Conservation (phyloP, 768 basidiomycete species). For the Hydnomerulius pinastri region DNA sequence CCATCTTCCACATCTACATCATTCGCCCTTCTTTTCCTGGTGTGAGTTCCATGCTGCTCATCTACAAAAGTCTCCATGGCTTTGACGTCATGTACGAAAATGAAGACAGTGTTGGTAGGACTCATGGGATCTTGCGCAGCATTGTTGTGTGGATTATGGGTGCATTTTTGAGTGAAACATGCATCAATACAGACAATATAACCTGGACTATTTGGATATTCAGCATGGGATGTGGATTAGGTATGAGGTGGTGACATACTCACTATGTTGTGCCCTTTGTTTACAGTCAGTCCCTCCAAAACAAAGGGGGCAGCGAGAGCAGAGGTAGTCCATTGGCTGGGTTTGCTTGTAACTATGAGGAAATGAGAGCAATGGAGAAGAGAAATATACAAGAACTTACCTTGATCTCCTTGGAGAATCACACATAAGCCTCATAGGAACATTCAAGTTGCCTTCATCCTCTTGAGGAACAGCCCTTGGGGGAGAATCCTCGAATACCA, state of each 20-base stretch:
- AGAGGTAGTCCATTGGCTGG: no score
- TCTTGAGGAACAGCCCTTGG: no score
- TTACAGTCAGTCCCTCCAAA: not conserved
- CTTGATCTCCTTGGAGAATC: no score
- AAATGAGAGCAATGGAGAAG: no score
- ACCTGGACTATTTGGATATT: slow-evolving; percentile 17
- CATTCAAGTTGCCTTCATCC: no score
- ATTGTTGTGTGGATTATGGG: slow-evolving; percentile 10
- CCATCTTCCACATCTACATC: not conserved
- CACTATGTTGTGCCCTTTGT: not conserved
- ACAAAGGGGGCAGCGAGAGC: no score
- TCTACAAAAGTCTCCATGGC: slow-evolving; percentile 3
- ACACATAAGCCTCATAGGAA: no score
- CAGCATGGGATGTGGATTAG: not conserved
- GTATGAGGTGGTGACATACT: not conserved
- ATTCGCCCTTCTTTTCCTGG: not conserved
- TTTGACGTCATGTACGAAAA: not conserved
- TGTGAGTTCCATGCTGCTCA: not conserved
- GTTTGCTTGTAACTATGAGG: no score
- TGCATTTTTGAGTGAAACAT: slow-evolving; percentile 34
- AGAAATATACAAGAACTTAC: no score
- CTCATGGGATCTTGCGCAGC: not conserved
- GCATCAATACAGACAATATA: slow-evolving; percentile 33
- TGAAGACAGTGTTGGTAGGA: not conserved
- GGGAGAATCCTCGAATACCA: no score